Base-by-base conservation (phyloP, 257 asterid species). In the Vinca minor region DNA sequence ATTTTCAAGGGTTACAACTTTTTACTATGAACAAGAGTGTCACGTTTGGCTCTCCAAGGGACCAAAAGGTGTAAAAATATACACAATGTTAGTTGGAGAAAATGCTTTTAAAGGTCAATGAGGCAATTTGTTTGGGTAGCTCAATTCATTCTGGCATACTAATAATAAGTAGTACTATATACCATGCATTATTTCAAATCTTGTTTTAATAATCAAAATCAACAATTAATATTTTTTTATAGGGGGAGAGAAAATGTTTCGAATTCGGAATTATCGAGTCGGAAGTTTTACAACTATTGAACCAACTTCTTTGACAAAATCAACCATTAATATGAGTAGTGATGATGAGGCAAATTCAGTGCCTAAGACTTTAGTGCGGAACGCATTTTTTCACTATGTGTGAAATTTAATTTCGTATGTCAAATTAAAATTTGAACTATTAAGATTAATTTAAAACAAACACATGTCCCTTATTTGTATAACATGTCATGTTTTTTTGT, bases 101-200 rank as follows among this genome's bases (percentile, higher is more conserved):
- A 5, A 39, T 50, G 26, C 70, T 28, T 65, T 28, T 42, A 14
- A 42, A 61, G 32, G 65, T 61, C 69, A 72, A 52, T 60, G 69
- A 54, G 28, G 54, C 59, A 35, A 20, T 31, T 59, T 5, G 12
- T 59, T 65, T 12, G 31, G 20, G 35, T 34, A 65, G 5, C 9
- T 58, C 20, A 25, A 34, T 34, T 45, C n/a, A n/a, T 29, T 31
- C 21, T 61, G 25, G 55, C 53, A 49, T 44, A 45, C 35, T 7
- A 46, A 20, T 38, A 4, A 34, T 38, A 38, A n/a, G n/a, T 38
- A 34, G 3, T 34, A 6, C 38, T 34, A 3, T 34, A 8, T 38
- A 3, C 10, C 42, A 38, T 34, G 10, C 17, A 41, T 52, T 41
- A 52, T 38, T 57, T 23, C 17, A 52, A 54, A 29, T 2, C 38